phyloP scores from a whole-genome alignment of 139 green algal genomes.

The Tetraselmis chui region DNA sequence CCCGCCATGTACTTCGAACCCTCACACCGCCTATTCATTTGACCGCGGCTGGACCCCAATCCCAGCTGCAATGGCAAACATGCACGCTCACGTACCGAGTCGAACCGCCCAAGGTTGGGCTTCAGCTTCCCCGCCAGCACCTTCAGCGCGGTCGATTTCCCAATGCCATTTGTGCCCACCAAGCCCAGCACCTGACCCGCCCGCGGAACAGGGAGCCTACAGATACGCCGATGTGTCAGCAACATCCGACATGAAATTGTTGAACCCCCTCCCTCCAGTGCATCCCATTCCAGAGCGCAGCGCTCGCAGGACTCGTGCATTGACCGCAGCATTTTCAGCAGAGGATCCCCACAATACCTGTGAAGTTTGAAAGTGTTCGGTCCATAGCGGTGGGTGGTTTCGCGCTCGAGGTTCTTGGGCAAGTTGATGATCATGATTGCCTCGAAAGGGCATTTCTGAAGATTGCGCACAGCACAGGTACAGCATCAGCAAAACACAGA shows the following conservation, averaged over 20 bases:
- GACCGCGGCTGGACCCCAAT: neutral
- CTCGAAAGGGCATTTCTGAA: conserved; percentile 98
- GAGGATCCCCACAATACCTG: too few relatives aligned
- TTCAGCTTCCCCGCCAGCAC: conserved; percentile 96
- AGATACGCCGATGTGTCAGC: too few relatives aligned
- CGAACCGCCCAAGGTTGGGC: conserved; percentile 94
- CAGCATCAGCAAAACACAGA: neutral
- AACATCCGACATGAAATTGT: too few relatives aligned
- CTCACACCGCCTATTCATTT: neutral
- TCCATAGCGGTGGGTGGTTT: conserved; percentile 97
- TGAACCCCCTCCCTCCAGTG: too few relatives aligned
- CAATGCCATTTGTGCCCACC: conserved; percentile 97
- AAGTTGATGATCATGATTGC: conserved; percentile 99
- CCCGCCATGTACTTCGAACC: neutral
- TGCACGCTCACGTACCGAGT: conserved; percentile 41
- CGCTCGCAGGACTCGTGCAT: too few relatives aligned
- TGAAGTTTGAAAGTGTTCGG: conserved; percentile 99
- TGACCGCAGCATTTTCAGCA: too few relatives aligned
- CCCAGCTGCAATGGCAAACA: neutral
- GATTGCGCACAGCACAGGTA: neutral
- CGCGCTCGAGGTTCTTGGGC: conserved; percentile 92
- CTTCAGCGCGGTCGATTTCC: conserved; percentile 98
- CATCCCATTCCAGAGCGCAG: too few relatives aligned
- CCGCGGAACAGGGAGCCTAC: conserved; percentile 77
- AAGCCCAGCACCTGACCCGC: conserved; percentile 95